Conservation (phyloP, 1,139 yeast genomes). For the Debaryomyces udenii region DNA sequence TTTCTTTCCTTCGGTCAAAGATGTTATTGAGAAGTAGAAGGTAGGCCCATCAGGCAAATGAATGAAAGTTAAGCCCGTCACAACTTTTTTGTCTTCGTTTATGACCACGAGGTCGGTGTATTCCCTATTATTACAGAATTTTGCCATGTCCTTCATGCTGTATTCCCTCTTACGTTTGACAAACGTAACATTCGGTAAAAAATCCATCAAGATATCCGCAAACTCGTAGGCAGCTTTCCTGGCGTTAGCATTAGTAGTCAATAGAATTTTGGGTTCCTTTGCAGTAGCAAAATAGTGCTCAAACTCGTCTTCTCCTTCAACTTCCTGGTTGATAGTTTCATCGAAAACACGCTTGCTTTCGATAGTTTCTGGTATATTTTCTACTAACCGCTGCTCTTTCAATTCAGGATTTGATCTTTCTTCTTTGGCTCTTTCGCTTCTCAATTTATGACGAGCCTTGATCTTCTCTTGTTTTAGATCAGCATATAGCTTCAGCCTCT, state of each 20-base stretch:
- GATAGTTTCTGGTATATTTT: constrained; percentile 83
- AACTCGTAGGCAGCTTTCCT: constrained; percentile 86
- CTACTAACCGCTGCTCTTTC: constrained; percentile 75
- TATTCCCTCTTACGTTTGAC: constrained; percentile 86
- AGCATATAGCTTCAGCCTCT: constrained; percentile 78
- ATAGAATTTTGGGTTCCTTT: constrained; percentile 72
- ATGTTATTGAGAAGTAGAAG: constrained; percentile 84
- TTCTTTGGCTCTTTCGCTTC: constrained; percentile 79
- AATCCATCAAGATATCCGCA: constrained; percentile 82
- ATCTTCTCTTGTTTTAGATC: constrained; percentile 73
- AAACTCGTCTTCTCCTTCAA: constrained; percentile 87
- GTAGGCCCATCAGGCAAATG: constrained; percentile 96
- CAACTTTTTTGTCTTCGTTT: constrained; percentile 90
- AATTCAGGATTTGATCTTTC: constrained; percentile 82
- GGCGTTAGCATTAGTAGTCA: constrained; percentile 89
- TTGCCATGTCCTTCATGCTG: constrained; percentile 82
- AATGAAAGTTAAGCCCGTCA: constrained; percentile 88
- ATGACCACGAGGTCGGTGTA: constrained; percentile 86
- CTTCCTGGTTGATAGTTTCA: constrained; percentile 75
- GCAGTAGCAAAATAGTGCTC: constrained; percentile 60
- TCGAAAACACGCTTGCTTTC: constrained; percentile 88
- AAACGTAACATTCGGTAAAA: constrained; percentile 83
- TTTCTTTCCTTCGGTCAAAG: constrained; percentile 71
- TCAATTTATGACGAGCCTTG: constrained; percentile 73
- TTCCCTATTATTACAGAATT: constrained; percentile 76